Conservation (phyloP, 495 filamentous ascomycete genomes). For the Neurospora sp. region DNA sequence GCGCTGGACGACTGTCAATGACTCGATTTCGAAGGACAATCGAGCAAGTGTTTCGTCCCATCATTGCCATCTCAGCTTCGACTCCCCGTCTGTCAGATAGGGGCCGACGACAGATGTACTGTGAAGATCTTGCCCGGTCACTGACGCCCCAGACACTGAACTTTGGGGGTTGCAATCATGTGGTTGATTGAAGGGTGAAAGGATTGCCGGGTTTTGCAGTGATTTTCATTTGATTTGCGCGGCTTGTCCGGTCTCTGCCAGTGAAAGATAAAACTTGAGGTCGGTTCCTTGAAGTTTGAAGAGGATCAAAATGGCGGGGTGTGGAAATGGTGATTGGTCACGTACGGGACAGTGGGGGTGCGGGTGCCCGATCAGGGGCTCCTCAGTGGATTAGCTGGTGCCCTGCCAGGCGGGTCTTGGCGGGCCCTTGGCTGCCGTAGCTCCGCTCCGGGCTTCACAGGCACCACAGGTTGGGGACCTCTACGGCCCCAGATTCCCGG, state of each 20-base stretch:
- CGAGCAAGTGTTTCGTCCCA: neutral
- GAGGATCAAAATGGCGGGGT: neutral
- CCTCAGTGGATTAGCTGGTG: neutral
- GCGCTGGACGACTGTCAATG: neutral
- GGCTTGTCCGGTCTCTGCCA: neutral
- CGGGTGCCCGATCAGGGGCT: neutral
- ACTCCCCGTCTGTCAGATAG: neutral
- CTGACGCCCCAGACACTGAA: neutral
- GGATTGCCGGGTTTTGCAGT: conserved; percentile 8
- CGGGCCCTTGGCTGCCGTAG: neutral
- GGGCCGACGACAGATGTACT: neutral
- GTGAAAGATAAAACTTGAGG: neutral
- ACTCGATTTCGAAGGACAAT: neutral
- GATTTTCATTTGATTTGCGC: conserved; percentile 6
- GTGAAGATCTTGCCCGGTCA: neutral
- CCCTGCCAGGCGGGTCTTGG: neutral
- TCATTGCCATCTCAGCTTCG: neutral
- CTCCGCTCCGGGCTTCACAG: neutral
- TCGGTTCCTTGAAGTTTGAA: neutral
- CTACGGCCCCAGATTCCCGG: neutral
- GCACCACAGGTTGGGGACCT: neutral
- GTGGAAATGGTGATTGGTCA: neutral
- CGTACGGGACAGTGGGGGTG: neutral
- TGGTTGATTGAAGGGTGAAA: neutral
- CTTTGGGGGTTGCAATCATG: neutral